Evolutionary conservation across 352 stramenopile genomes (phyloP).

Genomic region (Phytophthora crassamura): DNA sequence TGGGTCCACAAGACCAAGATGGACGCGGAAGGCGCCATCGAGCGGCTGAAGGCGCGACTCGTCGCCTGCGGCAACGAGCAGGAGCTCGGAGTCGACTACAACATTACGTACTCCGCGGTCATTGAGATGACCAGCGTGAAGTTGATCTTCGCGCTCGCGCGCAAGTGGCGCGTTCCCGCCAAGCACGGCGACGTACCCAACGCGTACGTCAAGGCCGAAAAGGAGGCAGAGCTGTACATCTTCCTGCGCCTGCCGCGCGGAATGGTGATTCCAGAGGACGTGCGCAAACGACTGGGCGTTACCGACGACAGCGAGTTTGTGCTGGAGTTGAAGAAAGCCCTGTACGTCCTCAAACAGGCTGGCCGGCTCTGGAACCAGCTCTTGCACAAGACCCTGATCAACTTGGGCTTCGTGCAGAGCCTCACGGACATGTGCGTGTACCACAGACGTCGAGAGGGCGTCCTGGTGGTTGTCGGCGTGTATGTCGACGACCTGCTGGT

Average conservation of each 20-base stretch:
- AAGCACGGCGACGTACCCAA: constrained; percentile 38
- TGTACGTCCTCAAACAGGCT: constrained; percentile 43
- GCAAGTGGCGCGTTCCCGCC: constrained; percentile 13
- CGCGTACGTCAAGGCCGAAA: constrained; percentile 35
- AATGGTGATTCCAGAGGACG: constrained; percentile 14
- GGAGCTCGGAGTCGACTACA: constrained; percentile 19
- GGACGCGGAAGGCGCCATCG: constrained; percentile 13
- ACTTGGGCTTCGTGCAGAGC: constrained; percentile 21
- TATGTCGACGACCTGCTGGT: constrained; percentile 45
- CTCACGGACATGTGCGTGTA: constrained; percentile 39
- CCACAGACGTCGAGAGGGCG: background rate
- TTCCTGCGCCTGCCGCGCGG: constrained; percentile 25
- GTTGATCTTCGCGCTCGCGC: constrained; percentile 21
- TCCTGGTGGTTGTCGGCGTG: constrained; percentile 19
- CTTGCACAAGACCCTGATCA: constrained; percentile 20
- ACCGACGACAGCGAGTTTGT: constrained; percentile 8
- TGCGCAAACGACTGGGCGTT: too few species aligned
- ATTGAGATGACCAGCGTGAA: constrained; percentile 33
- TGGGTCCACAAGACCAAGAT: constrained; percentile 40
- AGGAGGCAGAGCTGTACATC: constrained; percentile 27
- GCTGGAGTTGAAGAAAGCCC: constrained; percentile 23
- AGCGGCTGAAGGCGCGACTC: constrained; percentile 25
- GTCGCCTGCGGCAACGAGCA: constrained; percentile 32
- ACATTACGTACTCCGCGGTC: constrained; percentile 29
- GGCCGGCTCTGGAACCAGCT: constrained; percentile 37